These are phyloP conservation scores for Fraxinus velutina DNA, from an alignment of 305 asterid species.

Conservation along the genomic window DNA sequence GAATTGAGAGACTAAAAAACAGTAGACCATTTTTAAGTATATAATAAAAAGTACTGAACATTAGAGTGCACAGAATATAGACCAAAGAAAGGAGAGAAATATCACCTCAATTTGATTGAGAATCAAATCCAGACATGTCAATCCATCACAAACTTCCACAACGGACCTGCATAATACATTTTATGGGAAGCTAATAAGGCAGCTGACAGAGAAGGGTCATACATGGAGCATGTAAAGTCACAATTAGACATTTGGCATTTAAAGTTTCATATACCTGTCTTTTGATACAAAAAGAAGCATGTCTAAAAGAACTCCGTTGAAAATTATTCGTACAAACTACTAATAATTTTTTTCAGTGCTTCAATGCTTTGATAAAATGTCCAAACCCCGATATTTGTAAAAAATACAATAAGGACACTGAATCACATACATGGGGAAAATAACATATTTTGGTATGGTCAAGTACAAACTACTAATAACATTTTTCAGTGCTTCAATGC, in stretches of 20 bases:
- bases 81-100: conserved; percentile 18
- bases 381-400: not conserved
- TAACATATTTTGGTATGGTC: not conserved
- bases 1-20: conserved; percentile 62
- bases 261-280: not conserved
- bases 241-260: conserved; percentile 10
- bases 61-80: conserved; percentile 6
- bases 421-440: not conserved
- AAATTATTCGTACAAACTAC: not conserved
- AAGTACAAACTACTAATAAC: not conserved
- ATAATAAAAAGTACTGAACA: conserved; percentile 20
- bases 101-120: conserved; percentile 77
- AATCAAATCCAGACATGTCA: conserved; percentile 69
- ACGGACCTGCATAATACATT: conserved; percentile 51
- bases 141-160: conserved; percentile 54
- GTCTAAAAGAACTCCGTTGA: not conserved
- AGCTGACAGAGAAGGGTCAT: conserved; percentile 1
- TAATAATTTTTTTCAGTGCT: not conserved
- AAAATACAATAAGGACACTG: not conserved
- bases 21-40: conserved; percentile 23
- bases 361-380: not conserved
- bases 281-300: not conserved
- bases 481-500: not conserved
- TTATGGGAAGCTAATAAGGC: conserved; percentile 16
- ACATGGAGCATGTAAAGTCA: not conserved